These are phyloP conservation scores for Pseudonitzschia pungens DNA, from an alignment of 108 stramenopile genomes.

Conservation along the genomic window DNA sequence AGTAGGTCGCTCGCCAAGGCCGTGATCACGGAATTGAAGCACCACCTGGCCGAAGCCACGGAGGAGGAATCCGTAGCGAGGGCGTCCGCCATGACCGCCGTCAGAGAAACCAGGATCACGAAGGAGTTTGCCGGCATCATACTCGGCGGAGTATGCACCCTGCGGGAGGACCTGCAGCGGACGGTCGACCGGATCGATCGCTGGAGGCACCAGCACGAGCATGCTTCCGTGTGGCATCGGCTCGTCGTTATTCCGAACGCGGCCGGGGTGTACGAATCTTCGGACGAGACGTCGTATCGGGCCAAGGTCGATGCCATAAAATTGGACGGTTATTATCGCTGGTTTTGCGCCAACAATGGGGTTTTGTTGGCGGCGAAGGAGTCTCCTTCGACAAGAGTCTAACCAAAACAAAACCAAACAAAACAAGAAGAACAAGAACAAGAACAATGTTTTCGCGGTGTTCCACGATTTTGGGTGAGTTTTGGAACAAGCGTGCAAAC, in stretches of 20 bases:
- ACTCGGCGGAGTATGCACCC: not conserved
- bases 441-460: too few species aligned
- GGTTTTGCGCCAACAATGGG: not conserved
- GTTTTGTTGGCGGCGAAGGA: too few species aligned
- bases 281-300: too few species aligned
- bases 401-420: not conserved
- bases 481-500: too few species aligned
- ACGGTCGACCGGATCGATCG: too few species aligned
- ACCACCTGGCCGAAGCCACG: not conserved
- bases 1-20: too few species aligned
- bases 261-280: too few species aligned
- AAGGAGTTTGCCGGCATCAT: not conserved
- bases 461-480: too few species aligned
- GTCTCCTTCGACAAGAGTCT: too few species aligned
- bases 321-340: not conserved
- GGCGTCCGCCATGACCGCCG: not conserved
- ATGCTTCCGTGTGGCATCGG: too few species aligned
- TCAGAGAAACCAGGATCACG: not conserved
- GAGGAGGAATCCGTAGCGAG: not conserved
- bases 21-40: not conserved
- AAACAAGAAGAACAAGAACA: not conserved
- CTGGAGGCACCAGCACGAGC: too few species aligned
- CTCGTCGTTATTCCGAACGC: too few species aligned
- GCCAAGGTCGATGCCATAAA: not conserved
- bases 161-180: not conserved